These are phyloP conservation scores for Fomitopsis betulina DNA, from an alignment of 1,284 basidiomycete genomes.

Conservation along the genomic window DNA sequence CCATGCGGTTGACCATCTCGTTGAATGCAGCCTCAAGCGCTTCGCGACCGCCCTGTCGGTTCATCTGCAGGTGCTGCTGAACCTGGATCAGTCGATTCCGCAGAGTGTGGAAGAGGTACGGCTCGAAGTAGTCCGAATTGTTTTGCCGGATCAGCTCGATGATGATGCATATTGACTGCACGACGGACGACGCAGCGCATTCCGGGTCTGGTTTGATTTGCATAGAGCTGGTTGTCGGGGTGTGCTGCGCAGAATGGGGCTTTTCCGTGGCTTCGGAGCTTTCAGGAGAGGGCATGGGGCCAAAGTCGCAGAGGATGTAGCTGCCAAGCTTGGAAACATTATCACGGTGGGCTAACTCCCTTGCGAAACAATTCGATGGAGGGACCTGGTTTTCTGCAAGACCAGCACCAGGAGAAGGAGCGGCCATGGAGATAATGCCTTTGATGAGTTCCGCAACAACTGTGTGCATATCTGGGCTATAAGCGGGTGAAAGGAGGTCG, in stretches of 20 bases:
- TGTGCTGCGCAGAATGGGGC: conserved; percentile 18
- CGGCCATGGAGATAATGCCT: conserved; percentile 92
- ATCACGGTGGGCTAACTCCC: conserved; percentile 80
- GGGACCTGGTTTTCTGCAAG: conserved; percentile 65
- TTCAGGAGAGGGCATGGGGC: conserved; percentile 16
- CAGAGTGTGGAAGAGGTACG: conserved; percentile 94
- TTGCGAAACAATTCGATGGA: conserved; percentile 84
- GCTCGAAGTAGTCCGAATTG: conserved; percentile 98
- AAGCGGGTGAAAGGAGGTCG: conserved; percentile 76
- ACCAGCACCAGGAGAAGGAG: conserved; percentile 77
- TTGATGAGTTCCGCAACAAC: conserved; percentile 93
- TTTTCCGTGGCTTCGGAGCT: conserved; percentile 15
- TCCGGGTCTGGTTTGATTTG: conserved; percentile 57
- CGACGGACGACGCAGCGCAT: conserved; percentile 83
- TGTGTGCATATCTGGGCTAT: conserved; percentile 78
- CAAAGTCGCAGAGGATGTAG: conserved; percentile 78
- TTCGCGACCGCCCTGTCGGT: conserved; percentile 57
- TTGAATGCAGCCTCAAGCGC: conserved; percentile 78
- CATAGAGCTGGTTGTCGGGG: background rate
- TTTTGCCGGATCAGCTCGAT: conserved; percentile 98
- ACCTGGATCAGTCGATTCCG: conserved; percentile 87
- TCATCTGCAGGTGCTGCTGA: conserved; percentile 54
- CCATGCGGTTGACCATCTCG: conserved; percentile 87
- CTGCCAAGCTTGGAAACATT: conserved; percentile 72
- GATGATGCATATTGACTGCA: conserved; percentile 86